Base-by-base conservation (phyloP, 1,284 basidiomycete species). In the Rhodotorula mucilaginosa region DNA sequence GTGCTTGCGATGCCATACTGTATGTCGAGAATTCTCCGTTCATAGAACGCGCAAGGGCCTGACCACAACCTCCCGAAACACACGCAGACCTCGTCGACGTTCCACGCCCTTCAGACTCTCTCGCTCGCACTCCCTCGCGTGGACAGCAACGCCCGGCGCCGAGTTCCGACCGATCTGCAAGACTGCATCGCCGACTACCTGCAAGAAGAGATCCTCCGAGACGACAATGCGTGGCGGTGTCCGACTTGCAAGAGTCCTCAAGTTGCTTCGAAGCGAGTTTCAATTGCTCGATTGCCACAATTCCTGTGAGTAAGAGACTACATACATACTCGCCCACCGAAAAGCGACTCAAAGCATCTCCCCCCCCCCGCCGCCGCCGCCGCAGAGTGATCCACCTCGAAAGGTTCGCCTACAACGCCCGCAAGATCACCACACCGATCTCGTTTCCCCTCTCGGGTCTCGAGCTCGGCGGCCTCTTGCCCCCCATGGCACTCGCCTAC, bases 31-130 rank as follows among this genome's bases (percentile, higher is more conserved):
- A 26, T 1, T 26, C 1, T 26, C 1, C 26, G 26, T 26, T 26
- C 26, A 26, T 26, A 1, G 1, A 1, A 26, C 26, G 26, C 26
- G 26, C 26, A 26, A 26, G 26, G 26, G 1, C 26, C 26, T 26
- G 26, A 26, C 1, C 26, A 26, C 26, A 26, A 26, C 26, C 26
- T 26, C 26, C 26, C 26, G 26, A 26, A 44, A 13, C 23, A 21
- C n/a, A 26, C 10, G 8, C 77, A 96, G 92, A 97, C 94, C 5
- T 97, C 93, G 39, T 97, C 93, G 10, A 97, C 95, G 13, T 98
- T 96, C 79, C 96, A 97, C 79, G 80, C 92, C 3, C 97, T 98
- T 82, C 97, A 97, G 85, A 95, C 96, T 78, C 86, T 99, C 0
- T 62, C 70, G 0, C 71, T 91, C 91, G 58, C 82, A 0, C 65